A percentile compares a stretch with the other conserved stretches of the same genome.
These are phyloP conservation scores for Geum urbanum DNA, from an alignment of 306 rosid species.

Conservation along the genomic window DNA sequence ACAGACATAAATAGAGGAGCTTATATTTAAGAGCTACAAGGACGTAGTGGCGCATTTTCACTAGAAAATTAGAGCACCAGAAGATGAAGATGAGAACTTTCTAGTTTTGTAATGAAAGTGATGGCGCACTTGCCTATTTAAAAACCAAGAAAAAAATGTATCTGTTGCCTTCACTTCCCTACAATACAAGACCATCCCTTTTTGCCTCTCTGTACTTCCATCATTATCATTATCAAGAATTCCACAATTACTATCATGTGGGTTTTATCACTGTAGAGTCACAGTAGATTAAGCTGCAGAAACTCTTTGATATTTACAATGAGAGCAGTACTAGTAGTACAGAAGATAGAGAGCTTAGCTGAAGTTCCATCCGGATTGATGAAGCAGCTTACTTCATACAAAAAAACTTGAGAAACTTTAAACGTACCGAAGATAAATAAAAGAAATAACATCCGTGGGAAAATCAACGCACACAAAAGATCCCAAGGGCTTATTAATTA, in stretches of 20 bases:
- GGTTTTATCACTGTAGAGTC: too few species aligned
- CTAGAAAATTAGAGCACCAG: slow-evolving; percentile 5
- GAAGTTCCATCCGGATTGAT: slow-evolving; percentile 12
- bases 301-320: slow-evolving; percentile 36
- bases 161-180: neutral
- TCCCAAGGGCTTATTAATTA: neutral
- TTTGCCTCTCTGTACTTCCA: neutral
- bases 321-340: slow-evolving; percentile 6
- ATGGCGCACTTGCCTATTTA: neutral
- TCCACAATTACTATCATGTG: too few species aligned
- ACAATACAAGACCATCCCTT: slow-evolving; percentile 15
- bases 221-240: neutral
- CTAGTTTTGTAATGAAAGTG: slow-evolving; percentile 14
- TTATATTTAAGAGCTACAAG: neutral
- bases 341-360: neutral
- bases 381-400: slow-evolving; percentile 1
- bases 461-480: neutral
- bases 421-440: neutral
- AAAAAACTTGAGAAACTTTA: neutral
- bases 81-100: slow-evolving; percentile 11
- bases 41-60: neutral
- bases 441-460: slow-evolving; percentile 1
- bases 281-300: slow-evolving; percentile 9
- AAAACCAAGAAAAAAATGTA: neutral
- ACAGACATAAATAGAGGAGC: neutral